Evolutionary conservation across 1,284 basidiomycete genomes (phyloP), one percentile per base, ranked within the genome.

Genomic region (Coniferiporia sulphurascens): DNA sequence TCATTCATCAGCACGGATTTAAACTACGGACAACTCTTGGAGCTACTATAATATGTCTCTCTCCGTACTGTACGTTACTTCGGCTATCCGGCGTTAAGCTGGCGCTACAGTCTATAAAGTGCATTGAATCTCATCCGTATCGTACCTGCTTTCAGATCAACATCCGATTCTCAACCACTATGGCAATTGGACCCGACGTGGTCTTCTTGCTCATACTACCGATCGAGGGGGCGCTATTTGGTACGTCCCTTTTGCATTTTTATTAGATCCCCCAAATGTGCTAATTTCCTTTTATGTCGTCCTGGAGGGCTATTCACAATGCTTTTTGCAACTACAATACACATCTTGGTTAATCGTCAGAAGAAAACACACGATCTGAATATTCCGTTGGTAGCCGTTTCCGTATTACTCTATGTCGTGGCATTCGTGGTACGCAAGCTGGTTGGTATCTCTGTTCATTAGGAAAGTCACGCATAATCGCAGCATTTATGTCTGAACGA

Each of bases 381-480:
- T 58, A 62, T 55, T 36, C 46, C 52, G n/a, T 52, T 62, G n/a
- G 44, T 62, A 17, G 36, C 45, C 10, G 59, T 58, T 10, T 62
- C 61, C 15, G 48, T 55, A 10, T 21, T 55, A 9, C 60, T 62
- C 53, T 60, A 58, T 52, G 32, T 60, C n/a, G 41, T 62, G 46
- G 62, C 55, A 59, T 62, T 52, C 60, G 48, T 43, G 52, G 61
- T 54, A 52, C 34, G 51, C 17, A 1, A 49, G n/a, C 27, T 6
- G 10, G 10, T 43, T 3, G 10, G 2, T 43, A 13, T 13, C 41
- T 3, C 10, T 43, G n/a, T 7, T n/a, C n/a, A 13, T 7, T 13
- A n/a, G n/a, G n/a, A 13, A n/a, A 44, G n/a, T 43, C 41, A 43
- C 12, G 2, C 41, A n/a, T n/a, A 13, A 13, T 43, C 8, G n/a